phyloP scores from a whole-genome alignment of 495 filamentous ascomycete genomes.

The Neurospora intermedia region DNA sequence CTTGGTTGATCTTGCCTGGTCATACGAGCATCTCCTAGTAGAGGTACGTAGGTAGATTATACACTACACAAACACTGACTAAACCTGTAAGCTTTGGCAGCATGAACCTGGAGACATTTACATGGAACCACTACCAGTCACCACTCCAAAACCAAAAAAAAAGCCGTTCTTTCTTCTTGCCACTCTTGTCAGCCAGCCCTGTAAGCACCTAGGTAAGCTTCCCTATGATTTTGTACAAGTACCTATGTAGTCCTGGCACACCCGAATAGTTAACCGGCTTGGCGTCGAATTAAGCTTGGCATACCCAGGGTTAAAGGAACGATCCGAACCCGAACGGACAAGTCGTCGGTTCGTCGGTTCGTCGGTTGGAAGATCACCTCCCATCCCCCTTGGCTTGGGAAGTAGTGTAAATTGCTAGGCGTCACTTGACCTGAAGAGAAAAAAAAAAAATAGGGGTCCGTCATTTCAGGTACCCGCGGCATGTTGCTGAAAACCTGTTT shows the following conservation, averaged over 20 bases:
- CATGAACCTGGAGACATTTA: no score
- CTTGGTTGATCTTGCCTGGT: no score
- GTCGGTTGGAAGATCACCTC: neutral
- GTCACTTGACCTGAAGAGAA: neutral
- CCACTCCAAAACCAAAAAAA: no score
- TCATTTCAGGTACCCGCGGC: neutral
- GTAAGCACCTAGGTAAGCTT: neutral
- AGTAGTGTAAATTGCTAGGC: neutral
- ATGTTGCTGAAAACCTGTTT: neutral
- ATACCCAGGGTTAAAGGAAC: neutral
- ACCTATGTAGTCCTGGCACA: neutral
- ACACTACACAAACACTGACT: no score
- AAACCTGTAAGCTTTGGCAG: no score
- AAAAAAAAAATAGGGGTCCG: no score
- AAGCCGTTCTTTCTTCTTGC: no score
- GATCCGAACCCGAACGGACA: neutral
- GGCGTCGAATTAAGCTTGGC: neutral
- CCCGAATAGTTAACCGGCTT: neutral
- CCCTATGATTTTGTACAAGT: neutral
- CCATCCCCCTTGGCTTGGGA: neutral
- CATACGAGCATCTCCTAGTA: no score
- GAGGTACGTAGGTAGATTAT: no score
- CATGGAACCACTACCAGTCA: no score
- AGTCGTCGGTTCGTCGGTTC: neutral
- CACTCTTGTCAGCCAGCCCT: neutral